Base-by-base conservation (phyloP, 768 basidiomycete species). In the Omphalotus guepiniiformis region DNA sequence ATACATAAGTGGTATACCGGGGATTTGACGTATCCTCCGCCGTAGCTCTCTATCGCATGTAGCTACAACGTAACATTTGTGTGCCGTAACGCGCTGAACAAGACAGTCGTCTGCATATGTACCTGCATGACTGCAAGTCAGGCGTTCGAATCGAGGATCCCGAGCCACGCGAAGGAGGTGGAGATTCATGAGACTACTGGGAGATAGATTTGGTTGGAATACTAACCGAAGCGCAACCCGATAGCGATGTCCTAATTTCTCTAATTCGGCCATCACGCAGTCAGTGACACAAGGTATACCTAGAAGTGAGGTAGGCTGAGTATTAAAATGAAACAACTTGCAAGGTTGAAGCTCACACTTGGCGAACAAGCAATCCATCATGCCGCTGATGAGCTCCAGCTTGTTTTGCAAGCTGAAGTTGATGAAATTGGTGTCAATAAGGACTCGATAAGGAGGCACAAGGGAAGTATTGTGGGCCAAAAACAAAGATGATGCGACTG, bases 21-120 rank as follows among this genome's bases (percentile, higher is more conserved):
- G 90, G 30, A 93, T 78, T 66, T 96, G 93, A 34, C 96, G 81
- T 68, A 99, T 86, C 45, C 96, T 78, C 39, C 93, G 74, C 25
- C 96, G 81, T 25, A 99, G 79, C 60, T 97, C 94, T 49, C 94
- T 76, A 76, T 99, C 96, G 60, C 95, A 98, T 19, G 96, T 97
- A 4, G 96, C 96, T 35, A 99, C 94, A 54, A 99, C 85, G 66
- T 90, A 98, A 66, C 94, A 97, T 62, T 91, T 89, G 70, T 94
- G 92, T 6, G 93, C 81, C 2, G 89, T 91, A 8, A 97, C 93
- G 26, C 96, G 86, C 62, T 98, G 91, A 15, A 99, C 89, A 18
- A 99, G 79, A 63, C 96, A 99, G 72, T 99, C 96, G 63, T 99
- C 96, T 16, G 96, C 96, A 60, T 99, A 99, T n/a, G 93, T 96